phyloP scores from a whole-genome alignment of 305 asterid species.

The Fraxinus dipetala region DNA sequence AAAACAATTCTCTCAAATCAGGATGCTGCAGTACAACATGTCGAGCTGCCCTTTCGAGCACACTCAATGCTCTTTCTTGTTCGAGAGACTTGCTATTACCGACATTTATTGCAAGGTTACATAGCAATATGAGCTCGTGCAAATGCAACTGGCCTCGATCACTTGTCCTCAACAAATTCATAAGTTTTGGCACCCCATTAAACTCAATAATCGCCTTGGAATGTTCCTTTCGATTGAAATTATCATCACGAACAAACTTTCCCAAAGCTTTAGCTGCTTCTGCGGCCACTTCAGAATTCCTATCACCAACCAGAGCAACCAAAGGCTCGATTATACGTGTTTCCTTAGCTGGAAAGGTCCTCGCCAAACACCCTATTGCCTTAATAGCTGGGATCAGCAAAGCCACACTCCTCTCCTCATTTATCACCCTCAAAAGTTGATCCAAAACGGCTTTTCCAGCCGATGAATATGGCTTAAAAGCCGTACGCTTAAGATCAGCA shows the following conservation, averaged over 20 bases:
- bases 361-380: constrained; percentile 58
- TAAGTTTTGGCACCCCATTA: constrained; percentile 49
- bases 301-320: constrained; percentile 38
- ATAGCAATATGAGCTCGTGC: constrained; percentile 51
- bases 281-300: constrained; percentile 31
- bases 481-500: constrained; percentile 44
- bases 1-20: constrained; percentile 47
- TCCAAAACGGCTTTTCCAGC: constrained; percentile 57
- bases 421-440: constrained; percentile 57
- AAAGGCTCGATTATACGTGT: constrained; percentile 43
- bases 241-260: constrained; percentile 49
- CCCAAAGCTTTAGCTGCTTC: constrained; percentile 54
- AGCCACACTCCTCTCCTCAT: constrained; percentile 30
- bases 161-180: constrained; percentile 37
- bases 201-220: constrained; percentile 60
- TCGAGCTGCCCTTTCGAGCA: constrained; percentile 52
- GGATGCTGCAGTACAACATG: constrained; percentile 37
- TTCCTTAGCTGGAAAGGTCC: constrained; percentile 60
- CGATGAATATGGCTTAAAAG: constrained; percentile 52
- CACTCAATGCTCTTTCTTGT: constrained; percentile 43
- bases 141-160: constrained; percentile 30
- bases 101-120: constrained; percentile 55
- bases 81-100: constrained; percentile 61
- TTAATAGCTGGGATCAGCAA: constrained; percentile 44
- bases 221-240: constrained; percentile 52